Percentiles rank a stretch among this genome's conserved stretches.
Conservation (phyloP, 768 basidiomycete species). For the Psilocybe subaeruginosa region DNA sequence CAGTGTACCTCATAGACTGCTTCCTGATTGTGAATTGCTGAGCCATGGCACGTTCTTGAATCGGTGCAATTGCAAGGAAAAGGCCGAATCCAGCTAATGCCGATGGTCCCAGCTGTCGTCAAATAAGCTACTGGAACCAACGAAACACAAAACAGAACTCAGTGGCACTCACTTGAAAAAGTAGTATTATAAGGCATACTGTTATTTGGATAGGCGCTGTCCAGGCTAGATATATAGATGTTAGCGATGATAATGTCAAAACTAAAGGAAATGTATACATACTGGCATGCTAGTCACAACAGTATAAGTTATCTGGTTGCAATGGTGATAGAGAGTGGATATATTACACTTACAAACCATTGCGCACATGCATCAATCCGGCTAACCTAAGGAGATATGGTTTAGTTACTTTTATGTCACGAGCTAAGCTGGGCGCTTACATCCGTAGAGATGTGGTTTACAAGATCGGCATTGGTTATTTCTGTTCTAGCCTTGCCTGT, state of each 20-base stretch:
- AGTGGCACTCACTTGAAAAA: constrained; percentile 46
- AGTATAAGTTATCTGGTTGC: neutral
- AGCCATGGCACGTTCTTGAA: constrained; percentile 68
- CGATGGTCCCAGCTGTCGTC: constrained; percentile 61
- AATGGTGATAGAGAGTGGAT: neutral
- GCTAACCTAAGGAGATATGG: constrained; percentile 41
- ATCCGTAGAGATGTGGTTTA: constrained; percentile 70
- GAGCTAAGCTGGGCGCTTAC: constrained; percentile 36
- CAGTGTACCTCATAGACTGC: constrained; percentile 62
- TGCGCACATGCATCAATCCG: constrained; percentile 65
- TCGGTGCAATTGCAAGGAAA: constrained; percentile 62
- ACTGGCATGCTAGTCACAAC: constrained; percentile 18
- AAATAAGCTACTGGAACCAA: neutral
- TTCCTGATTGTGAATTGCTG: constrained; percentile 56
- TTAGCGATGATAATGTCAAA: neutral
- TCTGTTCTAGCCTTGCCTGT: constrained; percentile 67
- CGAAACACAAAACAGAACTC: neutral
- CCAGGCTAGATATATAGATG: constrained; percentile 42
- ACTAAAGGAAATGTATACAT: neutral
- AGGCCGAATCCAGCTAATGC: constrained; percentile 72
- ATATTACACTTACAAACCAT: constrained; percentile 61
- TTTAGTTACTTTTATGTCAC: neutral
- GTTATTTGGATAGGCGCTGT: constrained; percentile 69
- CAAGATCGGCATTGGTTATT: constrained; percentile 61
- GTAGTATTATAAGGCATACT: constrained; percentile 61